phyloP scores from a whole-genome alignment of 139 green algal species.

The Tetradesmus lagerheimii region DNA sequence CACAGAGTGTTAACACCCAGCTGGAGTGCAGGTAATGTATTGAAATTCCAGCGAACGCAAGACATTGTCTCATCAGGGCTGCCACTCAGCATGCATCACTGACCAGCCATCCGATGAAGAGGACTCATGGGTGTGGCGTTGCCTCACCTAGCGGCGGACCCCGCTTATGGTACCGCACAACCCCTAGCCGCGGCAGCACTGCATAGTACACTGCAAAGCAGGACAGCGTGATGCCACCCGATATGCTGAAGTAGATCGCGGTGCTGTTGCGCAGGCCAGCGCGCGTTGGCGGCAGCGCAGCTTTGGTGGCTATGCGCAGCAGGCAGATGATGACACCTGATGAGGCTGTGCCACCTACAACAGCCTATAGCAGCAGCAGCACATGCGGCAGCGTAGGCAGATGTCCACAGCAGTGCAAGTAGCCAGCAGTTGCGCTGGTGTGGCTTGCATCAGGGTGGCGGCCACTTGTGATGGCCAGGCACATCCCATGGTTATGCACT shows the following conservation, averaged over 20 bases:
- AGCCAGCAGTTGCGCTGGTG: no score
- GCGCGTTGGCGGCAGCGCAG: constrained; percentile 58
- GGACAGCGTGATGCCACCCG: constrained; percentile 48
- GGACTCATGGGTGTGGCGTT: no score
- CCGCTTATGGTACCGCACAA: constrained; percentile 39
- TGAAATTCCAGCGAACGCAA: no score
- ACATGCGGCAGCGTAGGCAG: background rate
- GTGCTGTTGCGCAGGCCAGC: constrained; percentile 61
- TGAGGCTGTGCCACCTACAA: constrained; percentile 77
- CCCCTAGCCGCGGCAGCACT: constrained; percentile 55
- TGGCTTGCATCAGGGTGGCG: no score
- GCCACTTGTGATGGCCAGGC: no score
- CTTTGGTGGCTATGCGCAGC: constrained; percentile 80
- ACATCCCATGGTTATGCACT: no score
- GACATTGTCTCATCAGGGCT: no score
- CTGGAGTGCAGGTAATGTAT: no score
- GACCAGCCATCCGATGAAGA: no score
- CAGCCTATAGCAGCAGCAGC: constrained; percentile 60
- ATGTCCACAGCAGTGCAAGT: background rate
- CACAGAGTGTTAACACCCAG: no score
- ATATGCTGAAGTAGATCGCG: constrained; percentile 73
- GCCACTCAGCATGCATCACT: no score
- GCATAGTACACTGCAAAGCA: constrained; percentile 66
- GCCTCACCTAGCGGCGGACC: background rate
- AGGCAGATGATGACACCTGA: constrained; percentile 79